Base-by-base conservation (phyloP, 108 stramenopile genomes). In the Cyclotella atomus region DNA sequence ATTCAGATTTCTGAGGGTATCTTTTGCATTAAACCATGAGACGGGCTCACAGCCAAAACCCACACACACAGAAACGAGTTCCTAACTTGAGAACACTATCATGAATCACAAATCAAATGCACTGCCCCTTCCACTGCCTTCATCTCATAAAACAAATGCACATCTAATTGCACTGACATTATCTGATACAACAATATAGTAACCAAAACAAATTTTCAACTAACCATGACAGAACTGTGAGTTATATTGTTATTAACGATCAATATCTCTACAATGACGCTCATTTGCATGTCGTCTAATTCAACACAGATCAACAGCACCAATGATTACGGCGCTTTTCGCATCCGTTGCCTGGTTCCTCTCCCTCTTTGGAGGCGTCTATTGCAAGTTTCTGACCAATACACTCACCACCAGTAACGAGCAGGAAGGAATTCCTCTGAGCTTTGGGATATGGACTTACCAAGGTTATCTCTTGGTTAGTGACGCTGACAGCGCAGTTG, bases 351-450 rank as follows among this genome's bases (percentile, higher is more conserved):
- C 64, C 64, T 65, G 45, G 46, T 49, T 65, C 46, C 29, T 65
- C 3, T 46, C 46, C 17, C 21, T 46, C 30, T 49, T 65, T n/a
- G 46, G 46, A 28, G 64, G 30, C 12, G 29, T 65, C 8, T 49
- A 49, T 46, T 65, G 64, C 47, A 65, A 65, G 21, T 65, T 65
- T 20, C 27, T 65, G 17, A 41, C 64, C 64, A 36, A 28, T 36
- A 49, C 44, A n/a, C 5, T 49, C 24, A 47, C 45, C 9, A 49
- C 46, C 0, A 19, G 0, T 15, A 17, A 8, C 15, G 14, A 20
- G 29, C 47, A 20, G 7, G 43, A 44, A 36, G 23, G 33, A 17
- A 35, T 27, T 5, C 9, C 49, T 30, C 29, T 65, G 19, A 49
- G 29, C 46, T 65, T 30, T 65, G 64, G 64, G 16, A 46, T 65